Base-by-base conservation (phyloP, 495 filamentous ascomycete species). In the Mycothermus thermophilus region DNA sequence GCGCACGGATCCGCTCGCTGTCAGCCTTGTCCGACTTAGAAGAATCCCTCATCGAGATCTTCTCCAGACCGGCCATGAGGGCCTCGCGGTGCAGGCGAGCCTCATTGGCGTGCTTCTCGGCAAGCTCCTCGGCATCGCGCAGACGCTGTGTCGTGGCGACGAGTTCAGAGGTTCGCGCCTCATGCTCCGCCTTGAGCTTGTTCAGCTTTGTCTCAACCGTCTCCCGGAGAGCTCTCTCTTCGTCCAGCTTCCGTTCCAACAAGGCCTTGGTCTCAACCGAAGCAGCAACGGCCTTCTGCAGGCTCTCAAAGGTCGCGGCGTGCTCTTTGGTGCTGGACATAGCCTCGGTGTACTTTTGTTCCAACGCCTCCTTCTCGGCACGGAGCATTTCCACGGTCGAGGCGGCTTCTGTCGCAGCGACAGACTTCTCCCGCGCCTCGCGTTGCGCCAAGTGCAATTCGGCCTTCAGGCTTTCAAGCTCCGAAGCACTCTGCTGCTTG, bases 71-170 rank as follows among this genome's bases (percentile, higher is more conserved):
- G 12, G 75, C 67, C 18, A 93, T 59, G 30, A 99, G 75, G 20
- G 82, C 86, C 42, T 82, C 64, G 32, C 83, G 83, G 46, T 95
- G 88, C 26, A 79, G 77, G 27, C 77, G 69, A 1, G 92, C 90
- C 57, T 99, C 92, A 39, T 74, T 77, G 10, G 86, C 80, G 51
- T 92, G 75, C 27, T 73, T 82, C 37, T 90, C 84, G n/a, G 82
- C 79, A 19, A 96, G 54, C 50, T 96, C 87, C 58, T 99, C 87
- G 8, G 84, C 75, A 55, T 95, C 86, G 19, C 73, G 71, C 23
- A 96, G 58, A 25, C 80, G 77, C 40, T 81, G 74, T 16, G 68
- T 80, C 0, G 72, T 64, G 15, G 69, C 72, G 27, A 85, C 86
- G 10, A 99, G 62, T 51, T 99, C 92, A 0, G 77, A 66, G 1